Evolutionary conservation across 495 filamentous ascomycete species (phyloP).

Genomic region (Trichoderma gamsii): DNA sequence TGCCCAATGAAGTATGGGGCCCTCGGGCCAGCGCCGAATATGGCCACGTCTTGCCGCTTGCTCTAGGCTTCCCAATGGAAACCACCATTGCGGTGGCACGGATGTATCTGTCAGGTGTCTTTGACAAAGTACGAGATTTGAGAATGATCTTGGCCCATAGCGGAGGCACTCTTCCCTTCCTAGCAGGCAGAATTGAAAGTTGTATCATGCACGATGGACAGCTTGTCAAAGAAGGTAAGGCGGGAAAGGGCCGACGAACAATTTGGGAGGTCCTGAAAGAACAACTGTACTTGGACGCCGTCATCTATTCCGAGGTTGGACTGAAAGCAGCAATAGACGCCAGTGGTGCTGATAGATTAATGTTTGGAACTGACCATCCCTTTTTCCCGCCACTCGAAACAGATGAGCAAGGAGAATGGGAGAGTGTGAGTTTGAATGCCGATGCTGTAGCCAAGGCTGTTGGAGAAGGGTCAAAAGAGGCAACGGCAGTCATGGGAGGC

Average conservation of each 20-base stretch:
- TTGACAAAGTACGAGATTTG: constrained; percentile 67
- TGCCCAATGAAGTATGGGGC: constrained; percentile 74
- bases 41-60: constrained; percentile 82
- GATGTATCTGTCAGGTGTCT: constrained; percentile 80
- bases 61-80: constrained; percentile 86
- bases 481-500: constrained; percentile 54
- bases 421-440: constrained; percentile 75
- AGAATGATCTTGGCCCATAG: constrained; percentile 78
- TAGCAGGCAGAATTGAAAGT: constrained; percentile 83
- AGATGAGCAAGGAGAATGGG: constrained; percentile 61
- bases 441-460: constrained; percentile 60
- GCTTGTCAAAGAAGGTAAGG: constrained; percentile 47
- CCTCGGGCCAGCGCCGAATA: constrained; percentile 57
- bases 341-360: constrained; percentile 57
- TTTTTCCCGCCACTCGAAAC: constrained; percentile 80
- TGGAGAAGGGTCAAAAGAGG: constrained; percentile 43
- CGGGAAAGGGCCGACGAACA: constrained; percentile 43
- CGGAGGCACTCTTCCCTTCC: constrained; percentile 81
- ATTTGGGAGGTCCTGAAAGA: constrained; percentile 76
- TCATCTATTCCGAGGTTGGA: constrained; percentile 70
- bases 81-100: constrained; percentile 86
- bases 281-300: constrained; percentile 90
- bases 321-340: constrained; percentile 66
- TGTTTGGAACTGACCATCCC: constrained; percentile 91
- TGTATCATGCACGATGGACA: constrained; percentile 79